A percentile compares a stretch with the other conserved stretches of the same genome.
phyloP scores from a whole-genome alignment of 2,329 filamentous ascomycete species.

The Fusarium sp. region DNA sequence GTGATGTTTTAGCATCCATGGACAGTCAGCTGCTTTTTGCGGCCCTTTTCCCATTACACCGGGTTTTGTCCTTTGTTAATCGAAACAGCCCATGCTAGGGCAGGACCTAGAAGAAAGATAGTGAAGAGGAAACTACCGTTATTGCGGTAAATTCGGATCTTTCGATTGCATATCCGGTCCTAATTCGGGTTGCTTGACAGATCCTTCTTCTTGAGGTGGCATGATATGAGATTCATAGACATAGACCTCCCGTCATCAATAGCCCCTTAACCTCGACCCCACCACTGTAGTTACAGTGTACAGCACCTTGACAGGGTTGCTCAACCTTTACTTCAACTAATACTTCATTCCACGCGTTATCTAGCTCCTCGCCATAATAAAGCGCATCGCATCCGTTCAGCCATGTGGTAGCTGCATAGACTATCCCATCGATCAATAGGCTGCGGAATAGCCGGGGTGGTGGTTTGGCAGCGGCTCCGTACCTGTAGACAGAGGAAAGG shows the following conservation, averaged over 20 bases:
- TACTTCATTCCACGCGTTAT: slow-evolving; percentile 28
- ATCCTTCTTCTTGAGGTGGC: slow-evolving; percentile 17
- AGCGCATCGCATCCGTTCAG: slow-evolving; percentile 30
- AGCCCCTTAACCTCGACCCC: slow-evolving; percentile 12
- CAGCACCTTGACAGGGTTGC: background rate
- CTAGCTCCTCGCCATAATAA: slow-evolving; percentile 23
- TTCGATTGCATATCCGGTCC: slow-evolving; percentile 29
- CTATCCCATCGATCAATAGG: slow-evolving; percentile 24
- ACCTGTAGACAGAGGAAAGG: slow-evolving; percentile 34
- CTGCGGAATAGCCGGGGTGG: slow-evolving; percentile 37
- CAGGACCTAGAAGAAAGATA: slow-evolving; percentile 1
- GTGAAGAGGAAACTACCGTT: slow-evolving; percentile 19
- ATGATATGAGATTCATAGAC: slow-evolving; percentile 26
- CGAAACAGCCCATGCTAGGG: slow-evolving; percentile 27
- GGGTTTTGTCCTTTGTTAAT: slow-evolving; percentile 25
- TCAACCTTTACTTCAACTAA: slow-evolving; percentile 8
- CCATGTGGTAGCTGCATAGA: slow-evolving; percentile 32
- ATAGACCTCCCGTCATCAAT: slow-evolving; percentile 13
- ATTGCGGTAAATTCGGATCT: slow-evolving; percentile 29
- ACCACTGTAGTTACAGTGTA: background rate
- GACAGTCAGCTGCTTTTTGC: slow-evolving; percentile 40
- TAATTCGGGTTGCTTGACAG: slow-evolving; percentile 33
- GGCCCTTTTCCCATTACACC: slow-evolving; percentile 41
- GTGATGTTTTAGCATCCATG: slow-evolving; percentile 25
- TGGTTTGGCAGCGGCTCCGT: slow-evolving; percentile 44